These are phyloP conservation scores for Megacollybia marginata DNA, from an alignment of 768 basidiomycete species.

Conservation along the genomic window DNA sequence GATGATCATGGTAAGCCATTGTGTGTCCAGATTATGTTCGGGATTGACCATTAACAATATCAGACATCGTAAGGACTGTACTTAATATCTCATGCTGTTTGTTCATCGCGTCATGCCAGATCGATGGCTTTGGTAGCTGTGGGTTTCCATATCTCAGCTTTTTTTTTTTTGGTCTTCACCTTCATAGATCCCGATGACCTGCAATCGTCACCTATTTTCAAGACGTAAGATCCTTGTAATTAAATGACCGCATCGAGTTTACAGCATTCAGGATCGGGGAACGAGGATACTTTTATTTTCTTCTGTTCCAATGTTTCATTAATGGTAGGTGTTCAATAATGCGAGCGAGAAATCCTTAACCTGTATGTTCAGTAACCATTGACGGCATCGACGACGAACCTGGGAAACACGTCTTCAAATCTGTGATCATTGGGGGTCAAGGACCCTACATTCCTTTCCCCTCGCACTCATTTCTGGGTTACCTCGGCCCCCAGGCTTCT, in stretches of 20 bases:
- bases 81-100: not conserved
- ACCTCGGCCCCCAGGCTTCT: conserved; percentile 69
- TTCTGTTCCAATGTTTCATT: conserved; percentile 91
- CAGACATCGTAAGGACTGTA: conserved; percentile 36
- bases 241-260: conserved; percentile 1
- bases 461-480: conserved; percentile 77
- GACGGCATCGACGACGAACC: conserved; percentile 66
- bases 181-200: conserved; percentile 72
- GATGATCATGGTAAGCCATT: conserved; percentile 69
- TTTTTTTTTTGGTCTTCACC: conserved; percentile 1
- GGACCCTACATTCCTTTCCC: conserved; percentile 78
- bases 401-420: conserved; percentile 59
- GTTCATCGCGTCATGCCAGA: conserved; percentile 28
- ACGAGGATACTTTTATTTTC: conserved; percentile 85
- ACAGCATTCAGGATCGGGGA: conserved; percentile 57
- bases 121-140: conserved; percentile 84
- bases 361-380: conserved; percentile 40
- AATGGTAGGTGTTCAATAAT: conserved; percentile 41
- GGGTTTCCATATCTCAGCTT: conserved; percentile 18
- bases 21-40: conserved; percentile 1
- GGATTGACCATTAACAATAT: conserved; percentile 1
- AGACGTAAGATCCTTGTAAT: conserved; percentile 34
- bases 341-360: not conserved
- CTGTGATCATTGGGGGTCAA: conserved; percentile 62
- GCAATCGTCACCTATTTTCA: conserved; percentile 67